Evolutionary conservation across 78 protist species (phyloP).

Genomic region (Emiliania huxleyi): DNA sequence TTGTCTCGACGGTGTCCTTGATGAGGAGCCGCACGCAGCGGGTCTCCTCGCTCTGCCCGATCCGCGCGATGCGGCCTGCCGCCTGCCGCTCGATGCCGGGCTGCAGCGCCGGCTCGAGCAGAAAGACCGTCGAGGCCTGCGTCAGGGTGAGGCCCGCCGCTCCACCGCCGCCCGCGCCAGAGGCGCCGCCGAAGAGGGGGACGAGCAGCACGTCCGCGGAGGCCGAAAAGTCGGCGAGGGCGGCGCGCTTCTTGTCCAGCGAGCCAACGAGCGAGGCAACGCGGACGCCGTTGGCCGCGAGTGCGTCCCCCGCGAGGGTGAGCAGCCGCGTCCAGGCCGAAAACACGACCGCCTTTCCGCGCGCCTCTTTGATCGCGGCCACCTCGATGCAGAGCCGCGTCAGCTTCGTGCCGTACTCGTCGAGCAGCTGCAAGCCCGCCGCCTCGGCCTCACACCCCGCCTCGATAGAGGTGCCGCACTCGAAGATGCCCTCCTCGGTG

Average conservation of each 20-base stretch:
- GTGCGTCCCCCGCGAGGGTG: neutral
- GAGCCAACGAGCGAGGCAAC: neutral
- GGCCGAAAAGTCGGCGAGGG: neutral
- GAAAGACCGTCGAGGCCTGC: neutral
- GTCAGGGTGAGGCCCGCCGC: neutral
- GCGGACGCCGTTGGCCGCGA: neutral
- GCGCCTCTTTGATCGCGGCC: neutral
- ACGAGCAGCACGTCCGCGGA: neutral
- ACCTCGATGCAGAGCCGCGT: neutral
- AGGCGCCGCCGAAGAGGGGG: neutral
- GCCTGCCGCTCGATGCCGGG: neutral
- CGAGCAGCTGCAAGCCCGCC: no score
- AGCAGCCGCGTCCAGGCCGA: neutral
- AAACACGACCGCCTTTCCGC: neutral
- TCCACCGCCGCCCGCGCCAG: no score
- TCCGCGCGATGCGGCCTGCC: neutral
- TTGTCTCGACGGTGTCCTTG: neutral
- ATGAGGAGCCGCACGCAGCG: neutral
- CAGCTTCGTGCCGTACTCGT: neutral
- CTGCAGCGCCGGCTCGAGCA: slow-evolving; percentile 3
- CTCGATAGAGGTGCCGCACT: no score
- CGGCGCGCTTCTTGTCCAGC: neutral
- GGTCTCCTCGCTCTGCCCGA: neutral
- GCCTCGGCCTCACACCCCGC: no score
- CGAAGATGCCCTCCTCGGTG: no score